Base-by-base conservation (phyloP, 140 eudicot genomes). In the Flaveria floridana region DNA sequence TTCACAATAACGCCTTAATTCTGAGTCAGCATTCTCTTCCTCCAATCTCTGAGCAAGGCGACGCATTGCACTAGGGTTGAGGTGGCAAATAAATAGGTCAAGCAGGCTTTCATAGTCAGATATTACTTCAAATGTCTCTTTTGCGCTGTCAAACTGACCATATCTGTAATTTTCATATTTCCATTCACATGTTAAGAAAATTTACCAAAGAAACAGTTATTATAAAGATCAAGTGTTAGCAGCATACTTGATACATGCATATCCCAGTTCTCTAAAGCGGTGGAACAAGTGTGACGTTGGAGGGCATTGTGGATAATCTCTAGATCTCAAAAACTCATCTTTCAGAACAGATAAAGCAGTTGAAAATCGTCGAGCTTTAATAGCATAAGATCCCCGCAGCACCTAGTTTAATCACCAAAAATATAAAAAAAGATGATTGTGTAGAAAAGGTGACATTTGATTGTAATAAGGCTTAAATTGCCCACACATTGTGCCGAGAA, bases 271-370 rank as follows among this genome's bases (percentile, higher is more conserved):
- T 42, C 99, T 93, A 76, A 94, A 94, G 25, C 94, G 94, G 79
- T 94, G 97, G 83, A 90, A 94, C 83, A 94, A 79, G 81, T 90
- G 96, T 21, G 99, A 90, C 21, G 99, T 94, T 71, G 97, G 99
- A 62, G 99, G 99, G 81, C 99, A 94, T 55, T 90, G 85, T 78
- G 99, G 99, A 79, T 90, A 94, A 84, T 94, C 99, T 89, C 99
- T 88, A 47, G 99, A 94, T 48, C 99, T 93, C 83, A 94, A 78
- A 80, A 88, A 94, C 83, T 94, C 99, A 18, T 94, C 99, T 79
- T 90, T 94, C 71, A 94, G 82, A 70, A 87, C 97, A 79, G 99
- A 94, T 67, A 94, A 83, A 21, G 99, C 99, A 74, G 97, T 90
- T 76, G 99, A 88, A 87, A 94, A 90, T 1, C 96, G 97, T 19